Conservation (phyloP, 1,139 yeast species). For the Suhomyces chickasaworum region DNA sequence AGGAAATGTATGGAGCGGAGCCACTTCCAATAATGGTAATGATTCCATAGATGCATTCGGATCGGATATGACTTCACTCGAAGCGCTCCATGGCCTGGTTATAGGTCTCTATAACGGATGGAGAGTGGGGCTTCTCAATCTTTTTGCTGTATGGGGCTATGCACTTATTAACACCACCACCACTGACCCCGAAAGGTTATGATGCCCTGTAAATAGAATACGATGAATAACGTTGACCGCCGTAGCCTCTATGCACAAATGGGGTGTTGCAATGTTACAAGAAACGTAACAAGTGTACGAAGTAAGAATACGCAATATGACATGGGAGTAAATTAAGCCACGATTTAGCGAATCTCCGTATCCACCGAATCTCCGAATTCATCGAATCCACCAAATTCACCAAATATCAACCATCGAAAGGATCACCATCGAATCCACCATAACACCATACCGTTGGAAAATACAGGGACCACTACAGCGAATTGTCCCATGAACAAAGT, state of each 20-base stretch:
- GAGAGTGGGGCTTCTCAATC: constrained; percentile 81
- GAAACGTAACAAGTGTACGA: no score
- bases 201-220: constrained; percentile 5
- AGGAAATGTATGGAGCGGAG: constrained; percentile 7
- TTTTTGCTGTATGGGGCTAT: constrained; percentile 84
- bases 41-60: background rate
- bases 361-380: no score
- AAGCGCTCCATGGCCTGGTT: constrained; percentile 30
- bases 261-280: no score
- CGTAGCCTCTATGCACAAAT: background rate
- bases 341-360: no score
- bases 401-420: no score
- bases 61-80: background rate
- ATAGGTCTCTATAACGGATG: constrained; percentile 75
- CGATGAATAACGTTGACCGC: background rate
- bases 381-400: no score
- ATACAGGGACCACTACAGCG: no score
- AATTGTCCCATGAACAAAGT: no score
- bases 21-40: background rate
- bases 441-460: no score
- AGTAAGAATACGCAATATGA: no score
- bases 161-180: constrained; percentile 59
- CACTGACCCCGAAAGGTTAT: constrained; percentile 47
- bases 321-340: no score
- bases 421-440: no score